Evolutionary conservation across 2,329 filamentous ascomycete genomes (phyloP), one percentile per base, ranked within the genome.

Genomic region (Thielaviopsis punctulata): DNA sequence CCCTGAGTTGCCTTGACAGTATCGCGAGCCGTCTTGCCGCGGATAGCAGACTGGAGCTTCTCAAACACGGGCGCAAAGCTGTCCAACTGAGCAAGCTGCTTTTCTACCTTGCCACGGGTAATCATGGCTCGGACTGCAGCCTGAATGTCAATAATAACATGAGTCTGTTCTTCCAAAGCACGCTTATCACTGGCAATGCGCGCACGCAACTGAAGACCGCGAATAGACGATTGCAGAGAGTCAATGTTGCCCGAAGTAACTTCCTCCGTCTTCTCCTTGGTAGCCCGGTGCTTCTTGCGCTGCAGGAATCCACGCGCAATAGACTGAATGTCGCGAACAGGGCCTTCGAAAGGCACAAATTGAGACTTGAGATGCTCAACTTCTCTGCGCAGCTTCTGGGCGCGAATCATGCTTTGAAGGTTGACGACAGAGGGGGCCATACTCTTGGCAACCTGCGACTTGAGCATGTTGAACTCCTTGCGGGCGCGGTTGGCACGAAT

Each of bases 401-500:
- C 85, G 60, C 85, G 74, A 62, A 87, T 76, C 46, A 94, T 71
- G 63, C 81, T 94, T 65, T 98, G 92, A 10, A 98, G 70, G 60
- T 80, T 78, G 56, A 92, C 67, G 45, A 96, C 75, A 55, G 86
- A 76, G 9, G 73, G 70, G 3, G 52, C 43, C 30, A 46, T 54
- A 12, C 52, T 36, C 6, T 21, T 27, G 13, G 44, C 44, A 41
- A 54, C 52, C 18, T 54, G 30, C 13, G n/a, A 48, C 43, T 54
- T 54, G 44, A 54, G 44, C 43, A 21, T 44, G n/a, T 33, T 44
- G 23, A 51, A 54, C 15, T 51, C 27, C 19, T 46, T 48, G 18
- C 52, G 48, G 13, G 52, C 44, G 12, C 45, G 24, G 45, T 47
- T 47, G 45, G 23, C 45, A 18, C 45, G 45, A 19, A 47, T 47